Conservation (phyloP, 2,329 filamentous ascomycete genomes). For the Epichloe coenophiala region DNA sequence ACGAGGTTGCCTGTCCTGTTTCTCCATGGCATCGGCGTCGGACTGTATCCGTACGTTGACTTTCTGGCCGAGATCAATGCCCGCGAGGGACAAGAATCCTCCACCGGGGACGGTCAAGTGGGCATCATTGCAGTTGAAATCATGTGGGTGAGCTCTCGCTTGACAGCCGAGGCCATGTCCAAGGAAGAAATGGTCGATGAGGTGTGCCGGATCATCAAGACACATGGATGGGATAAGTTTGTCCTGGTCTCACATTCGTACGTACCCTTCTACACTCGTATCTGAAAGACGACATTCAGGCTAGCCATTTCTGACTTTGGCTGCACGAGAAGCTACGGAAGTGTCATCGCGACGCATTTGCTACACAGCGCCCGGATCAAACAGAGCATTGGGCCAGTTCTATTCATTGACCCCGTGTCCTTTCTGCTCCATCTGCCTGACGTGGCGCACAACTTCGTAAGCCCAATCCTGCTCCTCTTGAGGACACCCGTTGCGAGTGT, state of each 20-base stretch:
- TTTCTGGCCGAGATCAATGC: slow-evolving; percentile 40
- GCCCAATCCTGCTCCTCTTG: neutral
- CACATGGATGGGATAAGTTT: slow-evolving; percentile 36
- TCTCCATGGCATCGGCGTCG: slow-evolving; percentile 46
- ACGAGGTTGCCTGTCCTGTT: slow-evolving; percentile 44
- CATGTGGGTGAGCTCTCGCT: slow-evolving; percentile 42
- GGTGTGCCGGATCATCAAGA: slow-evolving; percentile 35
- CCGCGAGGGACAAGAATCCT: slow-evolving; percentile 13
- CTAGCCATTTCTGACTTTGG: too few relatives aligned
- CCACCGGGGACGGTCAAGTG: slow-evolving; percentile 29
- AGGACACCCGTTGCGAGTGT: too few relatives aligned
- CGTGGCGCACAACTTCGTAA: slow-evolving; percentile 47
- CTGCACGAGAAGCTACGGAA: slow-evolving; percentile 29
- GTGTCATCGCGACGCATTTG: slow-evolving; percentile 41
- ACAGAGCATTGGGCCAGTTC: slow-evolving; percentile 28
- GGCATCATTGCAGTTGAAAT: slow-evolving; percentile 46
- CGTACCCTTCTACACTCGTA: slow-evolving; percentile 4
- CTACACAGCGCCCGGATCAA: slow-evolving; percentile 26
- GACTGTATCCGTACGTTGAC: slow-evolving; percentile 39
- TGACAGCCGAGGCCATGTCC: slow-evolving; percentile 34
- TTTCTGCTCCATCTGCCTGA: slow-evolving; percentile 47
- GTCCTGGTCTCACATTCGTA: slow-evolving; percentile 37
- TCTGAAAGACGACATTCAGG: too few relatives aligned
- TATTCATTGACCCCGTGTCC: slow-evolving; percentile 47
- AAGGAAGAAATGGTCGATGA: slow-evolving; percentile 37